Evolutionary conservation across 371 early-diverging fungal species (phyloP).

Genomic region (Syncephalastrum contaminatum): DNA sequence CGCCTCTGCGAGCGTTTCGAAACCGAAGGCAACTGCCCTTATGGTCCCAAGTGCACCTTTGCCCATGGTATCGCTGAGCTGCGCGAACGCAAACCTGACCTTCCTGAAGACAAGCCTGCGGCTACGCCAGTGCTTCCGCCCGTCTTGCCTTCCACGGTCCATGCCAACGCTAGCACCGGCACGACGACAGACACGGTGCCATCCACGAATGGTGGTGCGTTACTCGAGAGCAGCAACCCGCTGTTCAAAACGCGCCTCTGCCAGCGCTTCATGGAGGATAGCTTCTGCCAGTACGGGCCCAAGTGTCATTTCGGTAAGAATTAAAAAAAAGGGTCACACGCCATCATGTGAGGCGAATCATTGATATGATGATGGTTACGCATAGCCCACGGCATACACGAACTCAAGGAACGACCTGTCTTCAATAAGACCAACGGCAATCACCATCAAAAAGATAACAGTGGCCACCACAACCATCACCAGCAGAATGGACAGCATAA

Average conservation of each 20-base stretch:
- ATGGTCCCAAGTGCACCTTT: constrained; percentile 80
- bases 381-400: constrained; percentile 21
- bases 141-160: too few species aligned
- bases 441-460: constrained; percentile 7
- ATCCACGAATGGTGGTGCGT: constrained; percentile 7
- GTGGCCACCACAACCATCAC: constrained; percentile 20
- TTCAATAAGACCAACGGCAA: constrained; percentile 11
- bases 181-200: constrained; percentile 2
- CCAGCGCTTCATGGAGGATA: constrained; percentile 76
- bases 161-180: too few species aligned
- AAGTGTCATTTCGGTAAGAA: constrained; percentile 80
- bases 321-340: not conserved
- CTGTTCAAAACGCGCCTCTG: constrained; percentile 85
- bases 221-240: constrained; percentile 48
- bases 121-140: not conserved
- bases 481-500: too few species aligned
- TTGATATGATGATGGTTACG: not conserved
- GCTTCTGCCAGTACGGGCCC: constrained; percentile 79
- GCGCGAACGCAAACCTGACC: constrained; percentile 54
- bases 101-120: not conserved
- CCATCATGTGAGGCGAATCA: not conserved
- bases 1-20: constrained; percentile 82
- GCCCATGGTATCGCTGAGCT: constrained; percentile 82
- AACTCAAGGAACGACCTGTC: constrained; percentile 29
- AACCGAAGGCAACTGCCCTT: constrained; percentile 77